Evolutionary conservation across 108 stramenopile species (phyloP).

Genomic region (Fragilaria crotonensis): DNA sequence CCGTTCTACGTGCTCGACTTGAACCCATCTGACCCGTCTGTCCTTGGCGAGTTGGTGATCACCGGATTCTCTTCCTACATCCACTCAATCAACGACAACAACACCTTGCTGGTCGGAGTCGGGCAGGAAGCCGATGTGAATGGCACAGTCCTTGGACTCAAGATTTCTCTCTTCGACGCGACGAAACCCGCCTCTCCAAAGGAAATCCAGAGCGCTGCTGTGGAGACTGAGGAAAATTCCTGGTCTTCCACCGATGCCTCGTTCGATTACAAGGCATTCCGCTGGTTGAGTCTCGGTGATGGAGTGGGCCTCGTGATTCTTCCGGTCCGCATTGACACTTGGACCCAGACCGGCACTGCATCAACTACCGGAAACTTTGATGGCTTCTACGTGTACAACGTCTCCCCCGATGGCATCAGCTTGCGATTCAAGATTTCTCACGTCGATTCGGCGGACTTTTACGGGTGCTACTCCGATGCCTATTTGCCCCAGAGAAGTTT

Average conservation of each 20-base stretch:
- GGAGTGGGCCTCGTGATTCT: conserved; percentile 32
- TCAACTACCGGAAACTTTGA: conserved; percentile 29
- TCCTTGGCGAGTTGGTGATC: conserved; percentile 35
- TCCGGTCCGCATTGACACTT: conserved; percentile 14
- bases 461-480: conserved; percentile 11
- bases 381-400: conserved; percentile 33
- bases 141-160: conserved; percentile 28
- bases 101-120: conserved; percentile 29
- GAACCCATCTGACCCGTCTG: conserved; percentile 2
- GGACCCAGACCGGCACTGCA: conserved; percentile 8
- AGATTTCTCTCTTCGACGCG: conserved; percentile 40
- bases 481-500: conserved; percentile 27
- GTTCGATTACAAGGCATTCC: conserved; percentile 38
- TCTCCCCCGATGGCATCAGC: conserved; percentile 23
- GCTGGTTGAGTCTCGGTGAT: conserved; percentile 17
- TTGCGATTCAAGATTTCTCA: conserved; percentile 30
- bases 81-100: conserved; percentile 36
- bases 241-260: conserved; percentile 24
- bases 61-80: conserved; percentile 50
- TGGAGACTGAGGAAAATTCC: conserved; percentile 18
- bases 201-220: conserved; percentile 15
- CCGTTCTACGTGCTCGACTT: conserved; percentile 22
- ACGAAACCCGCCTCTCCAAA: conserved; percentile 13
- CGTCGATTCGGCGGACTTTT: neutral
- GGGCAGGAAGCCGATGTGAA: conserved; percentile 41